These are phyloP conservation scores for Trichomonas vaginalis DNA, from an alignment of 208 protist genomes.

Conservation along the genomic window DNA sequence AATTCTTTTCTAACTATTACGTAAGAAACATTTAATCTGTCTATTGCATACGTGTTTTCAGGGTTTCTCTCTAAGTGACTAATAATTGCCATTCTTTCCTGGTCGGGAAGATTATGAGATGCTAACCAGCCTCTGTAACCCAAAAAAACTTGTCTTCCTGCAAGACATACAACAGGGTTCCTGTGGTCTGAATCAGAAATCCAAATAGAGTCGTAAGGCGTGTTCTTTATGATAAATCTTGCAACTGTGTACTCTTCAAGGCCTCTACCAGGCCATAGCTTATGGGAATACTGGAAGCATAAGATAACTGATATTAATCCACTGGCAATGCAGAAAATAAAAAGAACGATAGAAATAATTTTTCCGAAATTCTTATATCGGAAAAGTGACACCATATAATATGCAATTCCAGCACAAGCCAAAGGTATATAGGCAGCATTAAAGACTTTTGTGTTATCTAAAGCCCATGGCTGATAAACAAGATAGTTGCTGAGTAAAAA, in stretches of 20 bases:
- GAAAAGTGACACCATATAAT: background rate
- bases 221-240: background rate
- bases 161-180: background rate
- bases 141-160: background rate
- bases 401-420: background rate
- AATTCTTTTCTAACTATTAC: background rate
- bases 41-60: background rate
- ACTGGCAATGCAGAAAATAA: background rate
- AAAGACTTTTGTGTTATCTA: constrained; percentile 15
- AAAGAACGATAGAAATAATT: background rate
- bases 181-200: background rate
- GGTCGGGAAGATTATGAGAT: background rate
- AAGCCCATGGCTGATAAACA: background rate
- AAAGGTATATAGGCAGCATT: background rate
- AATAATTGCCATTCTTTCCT: background rate
- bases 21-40: background rate
- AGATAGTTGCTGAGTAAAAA: background rate
- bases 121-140: background rate
- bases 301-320: background rate
- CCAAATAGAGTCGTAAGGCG: background rate
- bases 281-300: background rate
- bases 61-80: background rate
- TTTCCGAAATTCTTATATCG: background rate
- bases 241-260: background rate
- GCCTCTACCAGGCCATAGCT: background rate